Evolutionary conservation across 768 basidiomycete species (phyloP).

Genomic region (Naematelia encephala): DNA sequence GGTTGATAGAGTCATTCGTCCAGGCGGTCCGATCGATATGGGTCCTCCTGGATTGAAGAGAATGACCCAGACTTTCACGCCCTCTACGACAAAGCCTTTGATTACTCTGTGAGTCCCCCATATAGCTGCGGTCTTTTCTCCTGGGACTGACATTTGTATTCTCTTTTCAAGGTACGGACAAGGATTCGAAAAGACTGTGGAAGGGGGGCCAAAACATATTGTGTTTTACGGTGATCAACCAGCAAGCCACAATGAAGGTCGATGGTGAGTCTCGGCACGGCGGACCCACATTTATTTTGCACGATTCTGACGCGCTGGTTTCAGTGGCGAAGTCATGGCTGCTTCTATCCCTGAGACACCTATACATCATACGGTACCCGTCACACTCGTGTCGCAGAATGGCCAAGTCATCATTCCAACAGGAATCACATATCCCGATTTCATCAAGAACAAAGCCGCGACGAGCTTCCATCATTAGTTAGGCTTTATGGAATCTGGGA

Average conservation of each 20-base stretch:
- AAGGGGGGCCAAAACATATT: slow-evolving; percentile 20
- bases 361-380: slow-evolving; percentile 10
- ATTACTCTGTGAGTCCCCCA: slow-evolving; percentile 37
- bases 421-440: slow-evolving; percentile 20
- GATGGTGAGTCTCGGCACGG: slow-evolving; percentile 33
- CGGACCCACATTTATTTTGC: no score
- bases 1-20: slow-evolving; percentile 24
- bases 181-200: slow-evolving; percentile 22
- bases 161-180: slow-evolving; percentile 34
- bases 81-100: slow-evolving; percentile 25
- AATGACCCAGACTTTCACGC: slow-evolving; percentile 26
- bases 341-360: slow-evolving; percentile 14
- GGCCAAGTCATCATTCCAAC: slow-evolving; percentile 43
- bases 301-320: not conserved
- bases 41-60: slow-evolving; percentile 5
- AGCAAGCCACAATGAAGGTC: slow-evolving; percentile 34
- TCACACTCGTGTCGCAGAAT: slow-evolving; percentile 39
- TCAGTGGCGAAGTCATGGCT: slow-evolving; percentile 32
- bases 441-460: not conserved
- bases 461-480: not conserved
- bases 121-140: not conserved
- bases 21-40: slow-evolving; percentile 20
- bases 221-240: slow-evolving; percentile 41
- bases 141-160: not conserved
- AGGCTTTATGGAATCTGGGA: no score